phyloP scores from a whole-genome alignment of 352 stramenopile species.

The Phytophthora fragariaefolia region DNA sequence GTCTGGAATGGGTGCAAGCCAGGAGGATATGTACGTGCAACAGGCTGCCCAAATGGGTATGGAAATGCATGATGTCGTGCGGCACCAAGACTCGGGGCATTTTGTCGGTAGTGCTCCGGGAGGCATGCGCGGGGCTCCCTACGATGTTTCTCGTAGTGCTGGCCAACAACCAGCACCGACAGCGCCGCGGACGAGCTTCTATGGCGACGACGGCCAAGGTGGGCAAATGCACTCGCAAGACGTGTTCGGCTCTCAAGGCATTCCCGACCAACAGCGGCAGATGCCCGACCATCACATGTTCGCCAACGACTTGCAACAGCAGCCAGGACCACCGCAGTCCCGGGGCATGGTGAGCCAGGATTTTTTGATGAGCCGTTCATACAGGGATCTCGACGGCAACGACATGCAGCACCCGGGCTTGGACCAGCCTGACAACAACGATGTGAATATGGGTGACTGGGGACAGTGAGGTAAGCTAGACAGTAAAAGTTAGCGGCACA shows the following conservation, averaged over 20 bases:
- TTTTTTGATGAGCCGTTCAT: conserved; percentile 56
- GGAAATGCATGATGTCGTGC: conserved; percentile 63
- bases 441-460: conserved; percentile 74
- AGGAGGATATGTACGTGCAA: conserved; percentile 62
- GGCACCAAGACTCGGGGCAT: conserved; percentile 50
- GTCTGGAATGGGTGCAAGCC: conserved; percentile 39
- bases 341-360: conserved; percentile 50
- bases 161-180: conserved; percentile 39
- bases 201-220: conserved; percentile 45
- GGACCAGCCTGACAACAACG: conserved; percentile 51
- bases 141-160: conserved; percentile 33
- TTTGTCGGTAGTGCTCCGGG: conserved; percentile 31
- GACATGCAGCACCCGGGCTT: conserved; percentile 51
- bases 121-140: conserved; percentile 30
- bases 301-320: conserved; percentile 47
- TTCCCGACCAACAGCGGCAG: conserved; percentile 45
- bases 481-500: not conserved
- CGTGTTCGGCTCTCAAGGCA: conserved; percentile 50
- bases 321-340: conserved; percentile 43
- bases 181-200: conserved; percentile 47
- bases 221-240: conserved; percentile 58
- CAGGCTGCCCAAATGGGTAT: conserved; percentile 60
- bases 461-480: conserved; percentile 34
- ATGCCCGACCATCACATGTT: conserved; percentile 54
- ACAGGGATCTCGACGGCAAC: conserved; percentile 50